These are phyloP conservation scores for Phytophthora capsici DNA, from an alignment of 352 stramenopile species.

Conservation along the genomic window DNA sequence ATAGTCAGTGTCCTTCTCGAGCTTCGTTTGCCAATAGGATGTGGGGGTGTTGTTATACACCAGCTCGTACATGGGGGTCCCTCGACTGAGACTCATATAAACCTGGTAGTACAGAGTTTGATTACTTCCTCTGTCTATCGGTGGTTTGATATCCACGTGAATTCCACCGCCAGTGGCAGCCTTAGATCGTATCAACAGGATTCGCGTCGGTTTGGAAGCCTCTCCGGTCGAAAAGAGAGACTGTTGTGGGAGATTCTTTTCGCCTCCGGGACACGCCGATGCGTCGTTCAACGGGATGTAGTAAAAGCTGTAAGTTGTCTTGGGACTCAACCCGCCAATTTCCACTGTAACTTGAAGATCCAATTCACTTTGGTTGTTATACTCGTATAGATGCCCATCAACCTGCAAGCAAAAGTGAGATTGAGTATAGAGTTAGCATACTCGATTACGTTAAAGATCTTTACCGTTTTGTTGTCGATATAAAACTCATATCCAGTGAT, in stretches of 20 bases:
- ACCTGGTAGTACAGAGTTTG: slow-evolving; percentile 52
- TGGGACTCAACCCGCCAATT: slow-evolving; percentile 48
- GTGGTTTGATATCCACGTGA: slow-evolving; percentile 45
- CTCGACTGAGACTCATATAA: slow-evolving; percentile 46
- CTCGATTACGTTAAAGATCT: no score
- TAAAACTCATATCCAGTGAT: slow-evolving; percentile 49
- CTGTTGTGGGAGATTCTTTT: slow-evolving; percentile 5
- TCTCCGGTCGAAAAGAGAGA: slow-evolving; percentile 32
- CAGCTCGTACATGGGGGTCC: slow-evolving; percentile 36
- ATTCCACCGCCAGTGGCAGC: slow-evolving; percentile 61
- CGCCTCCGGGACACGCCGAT: slow-evolving; percentile 37
- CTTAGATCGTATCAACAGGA: slow-evolving; percentile 43
- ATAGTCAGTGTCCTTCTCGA: slow-evolving; percentile 53
- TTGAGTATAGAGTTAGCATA: no score
- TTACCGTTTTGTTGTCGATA: slow-evolving; percentile 39
- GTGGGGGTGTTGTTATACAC: slow-evolving; percentile 52
- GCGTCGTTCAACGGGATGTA: slow-evolving; percentile 57
- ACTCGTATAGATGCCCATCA: slow-evolving; percentile 38
- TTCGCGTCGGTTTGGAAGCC: slow-evolving; percentile 25
- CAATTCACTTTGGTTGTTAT: slow-evolving; percentile 21
- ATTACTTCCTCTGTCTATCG: slow-evolving; percentile 50
- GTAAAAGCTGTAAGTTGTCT: slow-evolving; percentile 49
- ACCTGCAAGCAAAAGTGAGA: slow-evolving; percentile 26
- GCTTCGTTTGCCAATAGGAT: slow-evolving; percentile 60
- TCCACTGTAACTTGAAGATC: slow-evolving; percentile 48